phyloP scores from a whole-genome alignment of 2,329 filamentous ascomycete genomes.

The Reticulascus tulasneorum region DNA sequence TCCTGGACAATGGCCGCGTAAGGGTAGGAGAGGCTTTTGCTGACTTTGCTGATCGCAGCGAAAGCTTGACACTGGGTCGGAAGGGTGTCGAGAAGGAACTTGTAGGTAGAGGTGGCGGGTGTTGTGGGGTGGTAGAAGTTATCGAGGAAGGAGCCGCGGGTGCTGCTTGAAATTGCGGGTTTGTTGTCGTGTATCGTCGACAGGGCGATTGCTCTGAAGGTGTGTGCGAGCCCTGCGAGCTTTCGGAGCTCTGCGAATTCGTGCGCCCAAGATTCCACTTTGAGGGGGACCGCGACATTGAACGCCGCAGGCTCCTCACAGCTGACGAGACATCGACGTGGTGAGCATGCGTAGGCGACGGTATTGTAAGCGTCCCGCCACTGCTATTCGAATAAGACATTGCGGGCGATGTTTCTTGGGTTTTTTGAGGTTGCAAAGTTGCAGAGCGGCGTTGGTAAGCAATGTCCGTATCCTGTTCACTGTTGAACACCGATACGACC shows the following conservation, averaged over 20 bases:
- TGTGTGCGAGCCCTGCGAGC: conserved; percentile 33
- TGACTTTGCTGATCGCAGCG: conserved; percentile 59
- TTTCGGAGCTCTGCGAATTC: conserved; percentile 42
- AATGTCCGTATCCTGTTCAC: conserved; percentile 2
- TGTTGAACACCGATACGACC: conserved; percentile 10
- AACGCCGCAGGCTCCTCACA: conserved; percentile 79
- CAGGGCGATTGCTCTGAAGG: conserved; percentile 36
- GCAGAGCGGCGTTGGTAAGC: background rate
- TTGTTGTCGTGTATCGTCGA: conserved; percentile 30
- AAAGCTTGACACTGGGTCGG: conserved; percentile 63
- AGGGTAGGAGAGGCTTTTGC: conserved; percentile 51
- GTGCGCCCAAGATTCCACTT: conserved; percentile 66
- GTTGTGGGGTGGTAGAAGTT: conserved; percentile 25
- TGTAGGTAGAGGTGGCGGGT: conserved; percentile 22
- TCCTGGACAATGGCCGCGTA: conserved; percentile 53
- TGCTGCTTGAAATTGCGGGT: conserved; percentile 27
- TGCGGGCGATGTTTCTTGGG: conserved; percentile 19
- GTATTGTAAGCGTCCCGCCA: conserved; percentile 78
- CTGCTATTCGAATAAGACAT: conserved; percentile 58
- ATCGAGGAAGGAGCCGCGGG: conserved; percentile 27
- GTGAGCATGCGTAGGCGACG: conserved; percentile 79
- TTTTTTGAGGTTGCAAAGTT: conserved; percentile 6
- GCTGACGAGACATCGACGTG: conserved; percentile 79
- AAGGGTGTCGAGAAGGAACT: conserved; percentile 62
- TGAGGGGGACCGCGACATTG: conserved; percentile 89